Percentiles rank a stretch among this genome's conserved stretches.
Conservation (phyloP, 1,139 yeast genomes). For the Candida pseudocylindracea region DNA sequence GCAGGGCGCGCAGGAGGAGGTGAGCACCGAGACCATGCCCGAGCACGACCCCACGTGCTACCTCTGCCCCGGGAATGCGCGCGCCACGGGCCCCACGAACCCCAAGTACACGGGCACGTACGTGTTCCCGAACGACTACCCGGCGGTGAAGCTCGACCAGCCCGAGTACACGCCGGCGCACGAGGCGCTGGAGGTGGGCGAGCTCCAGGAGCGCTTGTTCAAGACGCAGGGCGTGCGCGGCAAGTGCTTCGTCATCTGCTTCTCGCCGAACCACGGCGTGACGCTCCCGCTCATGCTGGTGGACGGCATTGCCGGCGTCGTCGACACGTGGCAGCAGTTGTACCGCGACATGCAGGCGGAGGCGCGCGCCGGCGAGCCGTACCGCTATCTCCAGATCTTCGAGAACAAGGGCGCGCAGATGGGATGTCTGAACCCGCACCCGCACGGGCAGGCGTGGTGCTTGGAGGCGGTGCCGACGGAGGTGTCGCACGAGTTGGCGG, state of each 20-base stretch:
- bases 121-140: slow-evolving; percentile 45
- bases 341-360: slow-evolving; percentile 18
- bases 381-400: slow-evolving; percentile 44
- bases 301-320: slow-evolving; percentile 20
- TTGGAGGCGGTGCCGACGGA: slow-evolving; percentile 45
- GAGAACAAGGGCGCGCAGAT: slow-evolving; percentile 64
- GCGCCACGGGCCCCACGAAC: slow-evolving; percentile 44
- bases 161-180: slow-evolving; percentile 13
- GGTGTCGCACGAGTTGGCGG: slow-evolving; percentile 33
- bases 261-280: slow-evolving; percentile 47
- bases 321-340: slow-evolving; percentile 36
- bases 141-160: slow-evolving; percentile 43
- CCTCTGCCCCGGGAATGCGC: slow-evolving; percentile 49
- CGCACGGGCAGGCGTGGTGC: slow-evolving; percentile 70
- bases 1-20: slow-evolving; percentile 54
- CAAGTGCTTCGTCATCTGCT: slow-evolving; percentile 50
- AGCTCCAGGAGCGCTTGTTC: slow-evolving; percentile 19
- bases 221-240: slow-evolving; percentile 43
- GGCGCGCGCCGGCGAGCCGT: slow-evolving; percentile 20
- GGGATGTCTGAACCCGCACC: slow-evolving; percentile 75
- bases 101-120: slow-evolving; percentile 36
- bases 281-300: slow-evolving; percentile 41
- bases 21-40: slow-evolving; percentile 20
- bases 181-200: slow-evolving; percentile 3
- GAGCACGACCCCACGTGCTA: slow-evolving; percentile 45